Percentiles rank a stretch among this genome's conserved stretches.
phyloP scores from a whole-genome alignment of 257 asterid genomes.

The Gentiana straminea region DNA sequence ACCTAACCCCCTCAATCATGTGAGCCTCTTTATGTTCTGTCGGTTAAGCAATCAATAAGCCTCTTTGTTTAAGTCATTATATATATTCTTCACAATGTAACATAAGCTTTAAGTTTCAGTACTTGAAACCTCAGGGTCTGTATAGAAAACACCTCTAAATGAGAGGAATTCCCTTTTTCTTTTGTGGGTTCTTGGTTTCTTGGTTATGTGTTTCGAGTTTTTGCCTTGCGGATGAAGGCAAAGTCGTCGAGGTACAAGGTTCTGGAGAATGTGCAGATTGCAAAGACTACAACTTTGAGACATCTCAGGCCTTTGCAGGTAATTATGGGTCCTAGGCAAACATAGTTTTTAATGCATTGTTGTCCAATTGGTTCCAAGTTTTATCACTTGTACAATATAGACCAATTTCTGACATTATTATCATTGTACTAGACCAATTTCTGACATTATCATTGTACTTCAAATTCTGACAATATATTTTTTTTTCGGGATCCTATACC shows the following conservation, averaged over 20 bases:
- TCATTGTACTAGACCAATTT: no score
- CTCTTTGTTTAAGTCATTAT: constrained; percentile 3
- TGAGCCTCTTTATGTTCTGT: constrained; percentile 49
- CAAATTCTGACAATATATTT: no score
- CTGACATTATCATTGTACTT: no score
- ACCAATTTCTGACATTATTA: no score
- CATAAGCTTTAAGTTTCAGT: constrained; percentile 2
- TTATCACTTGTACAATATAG: no score
- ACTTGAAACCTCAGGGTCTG: not conserved
- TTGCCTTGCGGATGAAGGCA: constrained; percentile 22
- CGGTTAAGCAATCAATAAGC: constrained; percentile 16
- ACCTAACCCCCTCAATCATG: constrained; percentile 53
- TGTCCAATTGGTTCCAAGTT: not conserved
- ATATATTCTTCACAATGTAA: not conserved
- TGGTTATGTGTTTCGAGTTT: constrained; percentile 11
- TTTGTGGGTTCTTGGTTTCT: constrained; percentile 17
- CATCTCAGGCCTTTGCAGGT: constrained; percentile 36
- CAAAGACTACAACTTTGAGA: constrained; percentile 25
- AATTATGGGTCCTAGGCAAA: constrained; percentile 4
- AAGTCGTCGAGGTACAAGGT: constrained; percentile 28
- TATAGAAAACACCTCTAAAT: constrained; percentile 2
- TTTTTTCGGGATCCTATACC: no score
- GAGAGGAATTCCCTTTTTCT: constrained; percentile 19
- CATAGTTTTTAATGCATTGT: no score
- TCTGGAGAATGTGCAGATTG: constrained; percentile 46